These are phyloP conservation scores for Vigna mungo DNA, from an alignment of 306 rosid species.

Conservation along the genomic window DNA sequence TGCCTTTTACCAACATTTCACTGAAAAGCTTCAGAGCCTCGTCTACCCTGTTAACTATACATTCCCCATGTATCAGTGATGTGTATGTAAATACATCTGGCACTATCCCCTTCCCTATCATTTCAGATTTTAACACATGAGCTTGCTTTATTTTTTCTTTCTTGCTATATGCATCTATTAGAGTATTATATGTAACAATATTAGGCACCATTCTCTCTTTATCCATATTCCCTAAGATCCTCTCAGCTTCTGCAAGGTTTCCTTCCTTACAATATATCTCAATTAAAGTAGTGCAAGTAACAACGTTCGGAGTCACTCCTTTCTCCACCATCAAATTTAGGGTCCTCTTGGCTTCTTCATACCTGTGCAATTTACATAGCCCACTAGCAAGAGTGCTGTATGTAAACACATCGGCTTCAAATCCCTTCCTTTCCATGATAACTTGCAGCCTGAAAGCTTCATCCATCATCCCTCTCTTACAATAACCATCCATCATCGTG, in stretches of 20 bases:
- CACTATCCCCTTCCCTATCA: slow-evolving; percentile 63
- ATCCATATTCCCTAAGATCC: slow-evolving; percentile 65
- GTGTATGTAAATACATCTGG: slow-evolving; percentile 80
- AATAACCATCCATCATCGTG: slow-evolving; percentile 76
- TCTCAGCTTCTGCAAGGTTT: slow-evolving; percentile 70
- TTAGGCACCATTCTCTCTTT: slow-evolving; percentile 65
- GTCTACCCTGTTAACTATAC: slow-evolving; percentile 69
- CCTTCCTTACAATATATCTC: slow-evolving; percentile 91
- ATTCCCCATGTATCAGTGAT: slow-evolving; percentile 79
- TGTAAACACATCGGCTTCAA: slow-evolving; percentile 61
- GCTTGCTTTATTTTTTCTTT: slow-evolving; percentile 72
- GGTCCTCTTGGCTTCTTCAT: slow-evolving; percentile 68
- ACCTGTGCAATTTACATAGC: slow-evolving; percentile 55
- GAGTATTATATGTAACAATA: slow-evolving; percentile 67
- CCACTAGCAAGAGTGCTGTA: slow-evolving; percentile 73
- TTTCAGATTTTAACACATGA: slow-evolving; percentile 56
- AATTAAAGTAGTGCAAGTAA: slow-evolving; percentile 66
- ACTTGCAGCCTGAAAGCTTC: slow-evolving; percentile 65
- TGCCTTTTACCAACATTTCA: slow-evolving; percentile 68
- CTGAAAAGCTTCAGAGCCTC: slow-evolving; percentile 62
- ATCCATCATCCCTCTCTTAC: slow-evolving; percentile 72
- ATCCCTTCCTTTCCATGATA: slow-evolving; percentile 70
- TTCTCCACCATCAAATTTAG: slow-evolving; percentile 70
- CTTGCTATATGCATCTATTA: slow-evolving; percentile 73
- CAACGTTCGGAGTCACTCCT: slow-evolving; percentile 66